These are phyloP conservation scores for Obba rivulosa DNA, from an alignment of 768 basidiomycete species.

Conservation along the genomic window DNA sequence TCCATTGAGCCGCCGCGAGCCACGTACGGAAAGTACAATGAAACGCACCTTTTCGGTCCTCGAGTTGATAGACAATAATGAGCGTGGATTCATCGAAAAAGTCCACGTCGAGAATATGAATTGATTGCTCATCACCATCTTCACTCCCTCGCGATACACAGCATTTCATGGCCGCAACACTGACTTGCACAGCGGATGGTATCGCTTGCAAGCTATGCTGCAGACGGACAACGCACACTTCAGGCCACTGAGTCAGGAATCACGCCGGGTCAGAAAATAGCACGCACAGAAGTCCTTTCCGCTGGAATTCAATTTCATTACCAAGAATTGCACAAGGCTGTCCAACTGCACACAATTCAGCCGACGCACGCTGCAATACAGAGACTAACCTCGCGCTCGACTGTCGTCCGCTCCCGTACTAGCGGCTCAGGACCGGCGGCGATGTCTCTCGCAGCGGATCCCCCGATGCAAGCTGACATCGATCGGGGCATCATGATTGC, in stretches of 20 bases:
- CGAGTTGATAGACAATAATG: constrained; percentile 56
- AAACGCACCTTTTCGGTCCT: constrained; percentile 43
- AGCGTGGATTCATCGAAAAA: constrained; percentile 77
- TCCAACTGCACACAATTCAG: constrained; percentile 15
- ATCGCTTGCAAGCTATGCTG: constrained; percentile 39
- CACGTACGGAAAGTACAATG: constrained; percentile 6
- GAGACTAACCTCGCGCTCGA: constrained; percentile 44
- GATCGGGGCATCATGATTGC: constrained; percentile 25
- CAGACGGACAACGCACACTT: constrained; percentile 56
- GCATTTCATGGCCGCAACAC: constrained; percentile 49
- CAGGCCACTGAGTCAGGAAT: constrained; percentile 7
- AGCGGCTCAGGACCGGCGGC: constrained; percentile 13
- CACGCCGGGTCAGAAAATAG: constrained; percentile 7
- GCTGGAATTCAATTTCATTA: constrained; percentile 18
- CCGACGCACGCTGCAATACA: constrained; percentile 5
- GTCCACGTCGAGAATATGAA: constrained; percentile 60
- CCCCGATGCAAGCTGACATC: background rate
- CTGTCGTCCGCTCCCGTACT: constrained; percentile 50
- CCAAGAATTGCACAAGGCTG: constrained; percentile 45
- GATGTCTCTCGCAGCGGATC: constrained; percentile 1
- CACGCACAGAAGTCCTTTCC: constrained; percentile 38
- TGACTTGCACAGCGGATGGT: constrained; percentile 35
- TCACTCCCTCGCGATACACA: constrained; percentile 35
- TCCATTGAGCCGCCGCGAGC: constrained; percentile 25
- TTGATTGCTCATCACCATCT: constrained; percentile 31